Evolutionary conservation across 2,329 filamentous ascomycete genomes (phyloP), one percentile per base, ranked within the genome.

Genomic region (Magnaporthales sp.): DNA sequence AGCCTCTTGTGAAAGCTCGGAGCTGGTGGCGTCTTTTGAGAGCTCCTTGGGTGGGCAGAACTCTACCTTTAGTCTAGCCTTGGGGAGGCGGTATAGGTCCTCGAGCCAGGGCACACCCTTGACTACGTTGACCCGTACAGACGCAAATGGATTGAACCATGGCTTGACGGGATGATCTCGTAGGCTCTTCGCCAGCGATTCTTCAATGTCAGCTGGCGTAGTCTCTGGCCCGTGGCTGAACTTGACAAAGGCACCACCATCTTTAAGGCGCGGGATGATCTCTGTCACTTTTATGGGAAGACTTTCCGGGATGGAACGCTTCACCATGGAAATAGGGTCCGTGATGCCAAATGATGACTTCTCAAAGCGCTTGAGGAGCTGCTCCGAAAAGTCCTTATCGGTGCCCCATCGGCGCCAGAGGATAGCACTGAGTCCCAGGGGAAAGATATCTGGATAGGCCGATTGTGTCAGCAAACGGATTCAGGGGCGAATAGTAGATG

Each of bases 221-320:
- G 32, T 51, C 19, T 64, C 62, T 26, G 31, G 27, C 3, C 62
- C 62, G 66, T 83, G 86, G 19, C 83, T 84, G 74, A 96, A 93
- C 76, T 96, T 97, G 75, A 98, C 89, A 75, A 96, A 98, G 0
- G 92, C 92, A 13, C 95, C 95, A 19, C 95, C 95, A 74, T 99
- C 95, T 72, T 96, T 93, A 30, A 96, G 81, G 3, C 93, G 85
- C 0, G 93, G 93, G 22, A 97, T 77, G 19, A 97, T 89, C 73
- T 96, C 90, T 3, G 88, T 91, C 62, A 97, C 86, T 67, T 89
- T 87, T 63, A 96, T 80, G 1, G 86, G 81, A 1, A 89, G 72
- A 10, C 83, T 82, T 4, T 80, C 75, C 0, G 90, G 90, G 27
- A 92, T 85, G 0, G 88, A 89, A 66, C 84, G 84, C 71, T 83